phyloP scores from a whole-genome alignment of 108 stramenopile genomes.

The Cyclotella atomus region DNA sequence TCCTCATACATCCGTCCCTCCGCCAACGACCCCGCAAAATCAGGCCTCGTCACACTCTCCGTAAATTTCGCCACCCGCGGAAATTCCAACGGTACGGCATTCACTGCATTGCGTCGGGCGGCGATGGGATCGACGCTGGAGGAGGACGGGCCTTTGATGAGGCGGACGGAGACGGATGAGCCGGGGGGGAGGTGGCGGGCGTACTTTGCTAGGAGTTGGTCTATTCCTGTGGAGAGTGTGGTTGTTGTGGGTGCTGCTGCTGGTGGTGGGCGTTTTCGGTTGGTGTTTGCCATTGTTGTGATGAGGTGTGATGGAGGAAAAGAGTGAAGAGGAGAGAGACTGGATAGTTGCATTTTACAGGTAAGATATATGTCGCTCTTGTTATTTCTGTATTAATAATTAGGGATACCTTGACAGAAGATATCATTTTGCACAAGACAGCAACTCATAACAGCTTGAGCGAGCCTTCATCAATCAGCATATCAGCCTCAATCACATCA shows the following conservation, averaged over 20 bases:
- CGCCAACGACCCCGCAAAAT: slow-evolving; percentile 59
- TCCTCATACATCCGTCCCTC: slow-evolving; percentile 76
- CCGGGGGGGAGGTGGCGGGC: slow-evolving; percentile 46
- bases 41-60: slow-evolving; percentile 65
- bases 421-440: too few species aligned
- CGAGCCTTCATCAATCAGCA: too few species aligned
- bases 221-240: slow-evolving; percentile 28
- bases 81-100: slow-evolving; percentile 39
- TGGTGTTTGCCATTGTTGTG: background rate
- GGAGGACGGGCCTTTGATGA: slow-evolving; percentile 42
- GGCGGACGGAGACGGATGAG: slow-evolving; percentile 38
- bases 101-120: slow-evolving; percentile 18
- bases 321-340: background rate
- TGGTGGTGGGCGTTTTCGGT: background rate
- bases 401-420: too few species aligned
- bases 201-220: slow-evolving; percentile 52
- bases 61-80: slow-evolving; percentile 79
- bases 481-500: too few species aligned
- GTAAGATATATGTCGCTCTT: background rate
- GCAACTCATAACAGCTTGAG: too few species aligned
- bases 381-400: background rate
- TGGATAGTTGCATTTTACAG: background rate
- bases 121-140: slow-evolving; percentile 44
- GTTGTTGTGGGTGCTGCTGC: slow-evolving; percentile 8
- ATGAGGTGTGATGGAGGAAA: background rate